A percentile compares a stretch with the other conserved stretches of the same genome.
These are phyloP conservation scores for Forsythia suspensa DNA, from an alignment of 257 asterid genomes.

Conservation along the genomic window DNA sequence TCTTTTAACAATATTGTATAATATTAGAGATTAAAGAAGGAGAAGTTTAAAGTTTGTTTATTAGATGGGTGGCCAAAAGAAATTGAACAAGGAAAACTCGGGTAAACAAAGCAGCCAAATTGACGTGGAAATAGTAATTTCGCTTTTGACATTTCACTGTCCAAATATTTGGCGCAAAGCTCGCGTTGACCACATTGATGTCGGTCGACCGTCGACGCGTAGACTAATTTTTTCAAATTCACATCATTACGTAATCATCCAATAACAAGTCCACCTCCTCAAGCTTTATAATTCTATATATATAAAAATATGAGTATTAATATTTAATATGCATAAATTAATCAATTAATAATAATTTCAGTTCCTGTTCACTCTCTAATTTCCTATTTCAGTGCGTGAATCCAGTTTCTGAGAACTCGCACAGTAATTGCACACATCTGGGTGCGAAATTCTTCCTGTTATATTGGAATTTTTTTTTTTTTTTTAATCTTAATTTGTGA, in stretches of 20 bases:
- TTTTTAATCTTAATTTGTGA: not conserved
- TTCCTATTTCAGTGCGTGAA: not conserved
- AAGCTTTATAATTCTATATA: not conserved
- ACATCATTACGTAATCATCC: not conserved
- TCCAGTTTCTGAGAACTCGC: not conserved
- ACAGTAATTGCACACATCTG: not conserved
- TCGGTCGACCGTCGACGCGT: not conserved
- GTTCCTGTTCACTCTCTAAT: not conserved
- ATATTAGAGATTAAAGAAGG: too few relatives aligned
- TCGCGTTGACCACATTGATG: not conserved
- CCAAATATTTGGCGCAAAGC: constrained; percentile 25
- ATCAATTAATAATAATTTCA: not conserved
- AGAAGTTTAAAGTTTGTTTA: too few relatives aligned
- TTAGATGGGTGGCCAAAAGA: too few relatives aligned
- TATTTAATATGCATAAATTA: not conserved
- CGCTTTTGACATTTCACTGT: constrained; percentile 2
- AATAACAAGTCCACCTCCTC: not conserved
- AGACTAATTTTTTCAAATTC: not conserved
- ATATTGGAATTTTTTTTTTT: not conserved
- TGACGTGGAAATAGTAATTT: not conserved
- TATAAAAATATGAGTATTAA: too few relatives aligned
- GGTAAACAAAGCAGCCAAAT: not conserved
- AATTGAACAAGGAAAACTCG: too few relatives aligned
- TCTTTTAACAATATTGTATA: too few relatives aligned
- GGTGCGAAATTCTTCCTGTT: not conserved